Evolutionary conservation across 257 asterid species (phyloP), one percentile per base, ranked within the genome.

Genomic region (Jaltomata sinuosa): DNA sequence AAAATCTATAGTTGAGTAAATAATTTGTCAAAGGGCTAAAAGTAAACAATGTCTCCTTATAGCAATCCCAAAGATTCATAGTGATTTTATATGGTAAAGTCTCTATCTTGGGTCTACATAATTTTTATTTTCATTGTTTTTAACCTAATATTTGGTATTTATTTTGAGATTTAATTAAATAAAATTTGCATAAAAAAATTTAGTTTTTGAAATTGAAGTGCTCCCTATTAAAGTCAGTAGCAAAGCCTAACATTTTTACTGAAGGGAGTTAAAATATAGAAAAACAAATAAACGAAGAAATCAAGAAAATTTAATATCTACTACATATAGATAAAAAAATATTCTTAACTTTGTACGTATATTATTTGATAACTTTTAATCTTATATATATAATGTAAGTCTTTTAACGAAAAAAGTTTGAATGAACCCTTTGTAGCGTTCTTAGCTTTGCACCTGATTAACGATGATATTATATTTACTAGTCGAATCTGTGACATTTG

Each of bases 381-480:
- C 14, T 47, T n/a, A n/a, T 57, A 11, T 57, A 59, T 11, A 25
- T 5, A 10, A 6, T 59, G 12, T 14, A 14, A 11, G 4, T 59
- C 22, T 59, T n/a, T n/a, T 1, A 4, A 59, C 5, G 5, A 21
- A 45, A 10, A 45, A 8, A 2, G 1, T 10, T 45, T 3, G 12
- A 10, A 45, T 45, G 14, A 45, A 2, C 8, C 12, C 34, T 59
- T 8, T 59, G 14, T 4, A 1, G 5, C 0, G 3, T 5, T n/a
- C 7, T 11, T 55, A 25, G 1, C 18, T 59, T 2, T 1, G 1
- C 29, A 5, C 1, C 0, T 25, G 0, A 64, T 64, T 64, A 29
- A 6, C 6, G 0, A 0, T 0, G 16, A 3, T 3, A 0, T 3
- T 4, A 32, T 16, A 7, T 0, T 0, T 0, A 32, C 1, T 0